Evolutionary conservation across 768 basidiomycete genomes (phyloP).

Genomic region (Mrakia blollopis): DNA sequence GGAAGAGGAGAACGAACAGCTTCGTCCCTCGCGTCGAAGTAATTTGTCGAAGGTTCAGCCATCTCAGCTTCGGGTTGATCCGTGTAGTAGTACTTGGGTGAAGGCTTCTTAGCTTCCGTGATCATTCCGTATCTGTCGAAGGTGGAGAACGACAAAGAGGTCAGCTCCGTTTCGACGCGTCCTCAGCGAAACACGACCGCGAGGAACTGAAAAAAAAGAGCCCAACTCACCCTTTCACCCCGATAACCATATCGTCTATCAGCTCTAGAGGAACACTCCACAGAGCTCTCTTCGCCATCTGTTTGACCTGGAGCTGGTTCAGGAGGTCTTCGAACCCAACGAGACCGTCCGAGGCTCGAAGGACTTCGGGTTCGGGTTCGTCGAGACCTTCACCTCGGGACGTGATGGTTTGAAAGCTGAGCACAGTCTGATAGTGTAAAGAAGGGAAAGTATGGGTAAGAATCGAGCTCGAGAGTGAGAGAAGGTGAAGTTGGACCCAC

Average conservation of each 20-base stretch:
- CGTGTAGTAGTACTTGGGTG: slow-evolving; percentile 77
- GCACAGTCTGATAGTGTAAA: neutral
- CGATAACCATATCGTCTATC: slow-evolving; percentile 44
- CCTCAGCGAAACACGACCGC: no score
- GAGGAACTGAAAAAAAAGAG: neutral
- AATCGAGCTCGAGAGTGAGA: neutral
- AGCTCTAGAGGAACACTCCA: slow-evolving; percentile 72
- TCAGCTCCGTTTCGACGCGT: neutral
- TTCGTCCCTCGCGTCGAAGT: slow-evolving; percentile 63
- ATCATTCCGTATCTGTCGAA: slow-evolving; percentile 71
- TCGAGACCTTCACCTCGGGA: neutral
- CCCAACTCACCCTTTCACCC: slow-evolving; percentile 43
- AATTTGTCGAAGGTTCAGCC: slow-evolving; percentile 62
- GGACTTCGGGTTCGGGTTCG: neutral
- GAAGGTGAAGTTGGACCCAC: slow-evolving; percentile 46
- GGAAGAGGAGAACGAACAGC: slow-evolving; percentile 33
- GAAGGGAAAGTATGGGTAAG: neutral
- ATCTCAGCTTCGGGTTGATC: slow-evolving; percentile 72
- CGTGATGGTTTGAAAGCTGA: neutral
- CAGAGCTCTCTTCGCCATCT: slow-evolving; percentile 64
- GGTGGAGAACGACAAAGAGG: neutral
- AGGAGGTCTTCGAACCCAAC: slow-evolving; percentile 39
- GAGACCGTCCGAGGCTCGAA: slow-evolving; percentile 34
- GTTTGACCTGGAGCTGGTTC: slow-evolving; percentile 38
- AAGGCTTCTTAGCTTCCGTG: slow-evolving; percentile 78